phyloP scores from a whole-genome alignment of 129 eudicot species.

The Calendula officinalis region DNA sequence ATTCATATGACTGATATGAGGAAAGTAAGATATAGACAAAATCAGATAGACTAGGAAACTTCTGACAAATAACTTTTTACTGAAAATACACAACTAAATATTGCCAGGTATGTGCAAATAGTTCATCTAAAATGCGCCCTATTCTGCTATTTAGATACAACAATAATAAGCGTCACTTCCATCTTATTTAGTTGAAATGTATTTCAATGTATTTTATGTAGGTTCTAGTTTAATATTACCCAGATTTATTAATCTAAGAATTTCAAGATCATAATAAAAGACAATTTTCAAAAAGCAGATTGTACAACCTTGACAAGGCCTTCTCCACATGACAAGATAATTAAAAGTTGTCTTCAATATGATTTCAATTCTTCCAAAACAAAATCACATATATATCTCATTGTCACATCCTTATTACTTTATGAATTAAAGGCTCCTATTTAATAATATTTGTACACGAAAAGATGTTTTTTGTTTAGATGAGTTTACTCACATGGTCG shows the following conservation, averaged over 20 bases:
- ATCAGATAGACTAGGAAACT: too few species aligned
- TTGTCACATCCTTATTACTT: conserved; percentile 24
- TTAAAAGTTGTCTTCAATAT: conserved; percentile 4
- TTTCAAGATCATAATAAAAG: not conserved
- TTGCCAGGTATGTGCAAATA: too few species aligned
- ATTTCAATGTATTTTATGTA: not conserved
- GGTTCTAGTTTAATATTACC: not conserved
- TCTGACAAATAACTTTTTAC: too few species aligned
- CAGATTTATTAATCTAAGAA: not conserved
- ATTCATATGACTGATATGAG: too few species aligned
- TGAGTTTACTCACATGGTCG: not conserved
- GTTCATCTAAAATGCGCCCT: too few species aligned
- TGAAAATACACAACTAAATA: too few species aligned
- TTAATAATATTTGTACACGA: conserved; percentile 5
- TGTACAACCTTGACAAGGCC: conserved; percentile 18
- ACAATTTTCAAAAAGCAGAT: conserved; percentile 9
- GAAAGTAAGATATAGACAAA: too few species aligned
- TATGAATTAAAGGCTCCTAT: conserved; percentile 2
- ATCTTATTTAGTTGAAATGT: not conserved
- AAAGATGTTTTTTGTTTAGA: conserved; percentile 20
- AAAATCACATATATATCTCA: conserved; percentile 16
- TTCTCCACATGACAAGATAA: not conserved
- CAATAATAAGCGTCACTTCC: too few species aligned
- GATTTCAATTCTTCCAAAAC: conserved; percentile 4
- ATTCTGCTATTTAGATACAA: too few species aligned